Base-by-base conservation (phyloP, 441 rosid genomes). In the Corymbia calophylla region DNA sequence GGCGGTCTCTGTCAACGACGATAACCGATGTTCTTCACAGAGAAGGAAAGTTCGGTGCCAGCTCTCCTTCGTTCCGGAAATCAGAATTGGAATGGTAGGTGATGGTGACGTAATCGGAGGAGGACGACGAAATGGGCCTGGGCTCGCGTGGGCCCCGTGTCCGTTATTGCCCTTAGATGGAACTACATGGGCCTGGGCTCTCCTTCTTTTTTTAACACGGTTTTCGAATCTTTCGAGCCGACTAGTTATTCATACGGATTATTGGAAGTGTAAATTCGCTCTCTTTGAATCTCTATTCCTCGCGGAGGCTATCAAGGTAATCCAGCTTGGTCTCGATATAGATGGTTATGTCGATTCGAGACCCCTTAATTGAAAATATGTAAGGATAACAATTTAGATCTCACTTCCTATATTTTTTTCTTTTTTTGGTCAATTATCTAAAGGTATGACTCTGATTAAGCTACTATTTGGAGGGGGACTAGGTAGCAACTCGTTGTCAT, bases 121-220 rank as follows among this genome's bases (percentile, higher is more conserved):
- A 39, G 6, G 44, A 39, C 44, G 44, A 39, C 44, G 44, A 31
- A 66, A 31, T n/a, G 70, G 70, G 70, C 70, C 70, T n/a, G 70
- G 31, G 35, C 18, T n/a, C 19, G 16, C n/a, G 15, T 64, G 77
- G 77, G 77, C 77, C 39, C 19, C 2, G 21, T 31, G 73, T 66
- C 39, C 23, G 17, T 39, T 2, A 2, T 31, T 16, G 21, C 64
- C n/a, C 5, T 8, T 58, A 29, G 64, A 58, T 0, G n/a, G 3
- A 58, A 10, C 12, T 66, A 66, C 23, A 66, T 66, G 77, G 77
- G 77, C 77, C 17, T 58, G 64, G 25, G 0, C 64, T 23, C n/a
- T 25, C 64, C 4, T 64, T 0, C 9, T 31, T 64, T n/a, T 64
- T 64, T 0, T 7, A 0, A 8, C 1, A 1, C 5, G 35, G 7